Base-by-base conservation (phyloP, 2,329 filamentous ascomycete species). In the Xylariaceae sp. region DNA sequence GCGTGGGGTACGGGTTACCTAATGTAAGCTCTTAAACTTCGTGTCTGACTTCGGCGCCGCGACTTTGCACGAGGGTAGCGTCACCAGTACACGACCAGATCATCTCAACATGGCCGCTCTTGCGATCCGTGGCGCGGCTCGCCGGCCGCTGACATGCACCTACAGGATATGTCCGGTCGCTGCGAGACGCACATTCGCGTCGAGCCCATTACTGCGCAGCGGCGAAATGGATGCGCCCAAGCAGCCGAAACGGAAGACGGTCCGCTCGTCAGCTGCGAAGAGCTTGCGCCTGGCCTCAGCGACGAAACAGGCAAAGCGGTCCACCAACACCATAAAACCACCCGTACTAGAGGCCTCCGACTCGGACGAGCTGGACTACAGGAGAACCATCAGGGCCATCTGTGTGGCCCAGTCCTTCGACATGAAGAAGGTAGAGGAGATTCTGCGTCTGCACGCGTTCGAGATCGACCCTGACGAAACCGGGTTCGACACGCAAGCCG, bases 231-330 rank as follows among this genome's bases (percentile, higher is more conserved):
- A n/a, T n/a, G n/a, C n/a, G n/a, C n/a, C n/a, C n/a, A n/a, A 27
- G 37, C 5, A 26, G 3, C 28, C 46, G 31, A 72, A 71, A 49
- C 62, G 68, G 36, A 72, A 71, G 37, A 59, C 63, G 5, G 58
- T 60, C 3, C 59, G 70, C 25, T 49, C 61, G 1, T 55, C 63
- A 3, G 61, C 63, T 3, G 59, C 75, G 28, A 83, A 87, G 45
- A 83, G 80, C 41, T 67, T 95, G 19, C 78, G 90, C 35, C 75
- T 88, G 38, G 87, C 94, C 10, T 87, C 89, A 19, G 83, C 87
- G 13, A 87, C 89, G 13, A 87, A 94, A 53, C 68, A 68, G 41
- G 59, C 64, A n/a, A 61, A 50, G 21, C 47, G 64, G 33, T 52
- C 47, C 14, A 25, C 44, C 14, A 60, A 65, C 61, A 45, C 75